Evolutionary conservation across 2,329 filamentous ascomycete genomes (phyloP).

Genomic region (Penicillium sclerotigenum): DNA sequence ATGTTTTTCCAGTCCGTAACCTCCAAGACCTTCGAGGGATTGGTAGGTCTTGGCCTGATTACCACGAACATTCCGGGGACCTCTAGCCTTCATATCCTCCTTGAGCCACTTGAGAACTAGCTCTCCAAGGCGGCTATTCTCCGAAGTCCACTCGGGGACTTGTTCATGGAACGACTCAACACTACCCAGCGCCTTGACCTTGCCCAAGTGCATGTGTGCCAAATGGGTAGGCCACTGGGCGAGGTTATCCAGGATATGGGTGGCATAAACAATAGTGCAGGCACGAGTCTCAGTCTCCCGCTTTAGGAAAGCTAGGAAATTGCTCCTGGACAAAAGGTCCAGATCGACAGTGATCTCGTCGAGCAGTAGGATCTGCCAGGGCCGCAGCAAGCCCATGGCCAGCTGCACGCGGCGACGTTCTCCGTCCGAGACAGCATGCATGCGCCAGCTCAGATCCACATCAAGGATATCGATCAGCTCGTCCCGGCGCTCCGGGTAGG

Average conservation of each 20-base stretch:
- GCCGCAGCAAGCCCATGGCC: constrained; percentile 88
- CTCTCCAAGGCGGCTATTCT: constrained; percentile 82
- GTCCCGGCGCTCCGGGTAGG: constrained; percentile 76
- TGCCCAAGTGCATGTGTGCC: constrained; percentile 90
- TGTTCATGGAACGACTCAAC: constrained; percentile 66
- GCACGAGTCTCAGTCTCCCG: constrained; percentile 75
- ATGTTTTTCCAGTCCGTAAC: constrained; percentile 59
- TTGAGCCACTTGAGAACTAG: constrained; percentile 84
- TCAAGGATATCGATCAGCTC: constrained; percentile 86
- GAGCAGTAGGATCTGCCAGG: constrained; percentile 85
- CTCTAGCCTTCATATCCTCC: constrained; percentile 73
- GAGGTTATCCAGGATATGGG: constrained; percentile 93
- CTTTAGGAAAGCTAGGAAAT: constrained; percentile 84
- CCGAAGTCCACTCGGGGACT: constrained; percentile 52
- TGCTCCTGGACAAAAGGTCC: constrained; percentile 77
- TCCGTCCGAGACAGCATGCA: constrained; percentile 93
- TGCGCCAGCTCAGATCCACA: constrained; percentile 87
- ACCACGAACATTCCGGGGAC: constrained; percentile 65
- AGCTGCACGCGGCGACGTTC: constrained; percentile 89
- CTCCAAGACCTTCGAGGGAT: constrained; percentile 57
- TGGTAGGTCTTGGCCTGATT: constrained; percentile 52
- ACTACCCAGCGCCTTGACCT: constrained; percentile 79
- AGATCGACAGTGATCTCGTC: constrained; percentile 98
- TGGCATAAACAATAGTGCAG: constrained; percentile 95
- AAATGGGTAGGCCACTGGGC: constrained; percentile 93